A percentile compares a stretch with the other conserved stretches of the same genome.
phyloP scores from a whole-genome alignment of 1,284 basidiomycete genomes.

The Peniophora sp. region DNA sequence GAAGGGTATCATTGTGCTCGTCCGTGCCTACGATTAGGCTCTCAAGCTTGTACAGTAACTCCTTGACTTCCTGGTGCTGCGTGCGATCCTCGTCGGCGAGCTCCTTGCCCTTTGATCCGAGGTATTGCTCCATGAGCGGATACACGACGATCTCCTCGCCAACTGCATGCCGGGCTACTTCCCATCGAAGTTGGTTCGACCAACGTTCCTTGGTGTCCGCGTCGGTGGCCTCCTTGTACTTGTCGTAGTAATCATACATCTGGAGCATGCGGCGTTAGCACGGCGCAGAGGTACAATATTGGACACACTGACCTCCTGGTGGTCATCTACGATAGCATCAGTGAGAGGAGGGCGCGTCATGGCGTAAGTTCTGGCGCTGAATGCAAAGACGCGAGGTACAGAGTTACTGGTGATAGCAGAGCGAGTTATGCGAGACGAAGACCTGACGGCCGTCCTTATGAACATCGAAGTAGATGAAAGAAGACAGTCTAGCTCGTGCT shows the following conservation, averaged over 20 bases:
- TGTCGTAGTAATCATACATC: slow-evolving; percentile 52
- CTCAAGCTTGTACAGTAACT: slow-evolving; percentile 40
- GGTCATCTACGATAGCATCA: slow-evolving; percentile 36
- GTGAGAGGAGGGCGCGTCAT: slow-evolving; percentile 27
- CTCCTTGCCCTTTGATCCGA: slow-evolving; percentile 42
- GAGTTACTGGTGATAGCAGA: too few species aligned
- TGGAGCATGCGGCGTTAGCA: slow-evolving; percentile 9
- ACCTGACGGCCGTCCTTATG: too few species aligned
- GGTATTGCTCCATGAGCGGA: slow-evolving; percentile 55
- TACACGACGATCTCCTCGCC: slow-evolving; percentile 64
- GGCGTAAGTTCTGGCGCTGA: not conserved
- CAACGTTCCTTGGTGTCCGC: slow-evolving; percentile 43
- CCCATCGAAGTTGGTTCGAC: slow-evolving; percentile 51
- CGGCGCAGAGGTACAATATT: not conserved
- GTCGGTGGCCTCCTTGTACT: slow-evolving; percentile 41
- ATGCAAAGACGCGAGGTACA: too few species aligned
- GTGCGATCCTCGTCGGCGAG: slow-evolving; percentile 51
- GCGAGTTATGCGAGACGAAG: too few species aligned
- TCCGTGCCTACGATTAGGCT: slow-evolving; percentile 30
- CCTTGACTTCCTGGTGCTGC: slow-evolving; percentile 50
- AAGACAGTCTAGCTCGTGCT: too few species aligned
- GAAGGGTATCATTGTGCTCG: slow-evolving; percentile 34
- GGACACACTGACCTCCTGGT: slow-evolving; percentile 28
- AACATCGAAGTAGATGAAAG: too few species aligned
- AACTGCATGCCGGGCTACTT: slow-evolving; percentile 53